phyloP scores from a whole-genome alignment of 140 eudicot species.

The Flaveria floridana region DNA sequence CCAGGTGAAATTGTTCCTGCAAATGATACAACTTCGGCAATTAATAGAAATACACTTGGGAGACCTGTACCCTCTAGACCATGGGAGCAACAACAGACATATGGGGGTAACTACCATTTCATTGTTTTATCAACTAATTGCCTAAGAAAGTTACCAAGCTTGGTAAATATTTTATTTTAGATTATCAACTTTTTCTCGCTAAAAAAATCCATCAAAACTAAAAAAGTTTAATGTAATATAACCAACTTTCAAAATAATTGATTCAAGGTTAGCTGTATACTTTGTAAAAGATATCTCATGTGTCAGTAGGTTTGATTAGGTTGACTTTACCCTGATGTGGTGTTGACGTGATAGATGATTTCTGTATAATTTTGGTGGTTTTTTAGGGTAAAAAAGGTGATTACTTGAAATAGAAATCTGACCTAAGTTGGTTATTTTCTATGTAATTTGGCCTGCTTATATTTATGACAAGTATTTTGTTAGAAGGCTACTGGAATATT shows the following conservation, averaged over 20 bases:
- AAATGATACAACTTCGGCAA: conserved; percentile 43
- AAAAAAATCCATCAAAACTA: not conserved
- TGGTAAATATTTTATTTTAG: not conserved
- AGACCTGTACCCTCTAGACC: conserved; percentile 86
- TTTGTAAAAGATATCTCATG: not conserved
- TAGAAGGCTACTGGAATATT: not conserved
- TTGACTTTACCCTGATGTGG: too few species aligned
- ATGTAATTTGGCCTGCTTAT: not conserved
- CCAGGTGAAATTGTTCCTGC: conserved; percentile 72
- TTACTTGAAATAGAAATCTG: not conserved
- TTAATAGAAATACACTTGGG: conserved; percentile 52
- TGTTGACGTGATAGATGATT: not conserved
- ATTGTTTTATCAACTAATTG: not conserved
- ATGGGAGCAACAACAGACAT: conserved; percentile 68
- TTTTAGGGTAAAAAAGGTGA: not conserved
- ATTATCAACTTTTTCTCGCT: not conserved
- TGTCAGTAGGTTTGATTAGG: not conserved
- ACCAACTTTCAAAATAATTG: not conserved
- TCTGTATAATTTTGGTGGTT: not conserved
- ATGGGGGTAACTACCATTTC: conserved; percentile 48
- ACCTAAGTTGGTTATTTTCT: not conserved
- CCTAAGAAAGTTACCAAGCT: not conserved
- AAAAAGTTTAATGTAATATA: not conserved
- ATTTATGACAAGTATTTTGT: not conserved
- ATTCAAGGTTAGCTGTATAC: not conserved